These are phyloP conservation scores for Blastomyces gilchristii DNA, from an alignment of 2,329 filamentous ascomycete species.

Conservation along the genomic window DNA sequence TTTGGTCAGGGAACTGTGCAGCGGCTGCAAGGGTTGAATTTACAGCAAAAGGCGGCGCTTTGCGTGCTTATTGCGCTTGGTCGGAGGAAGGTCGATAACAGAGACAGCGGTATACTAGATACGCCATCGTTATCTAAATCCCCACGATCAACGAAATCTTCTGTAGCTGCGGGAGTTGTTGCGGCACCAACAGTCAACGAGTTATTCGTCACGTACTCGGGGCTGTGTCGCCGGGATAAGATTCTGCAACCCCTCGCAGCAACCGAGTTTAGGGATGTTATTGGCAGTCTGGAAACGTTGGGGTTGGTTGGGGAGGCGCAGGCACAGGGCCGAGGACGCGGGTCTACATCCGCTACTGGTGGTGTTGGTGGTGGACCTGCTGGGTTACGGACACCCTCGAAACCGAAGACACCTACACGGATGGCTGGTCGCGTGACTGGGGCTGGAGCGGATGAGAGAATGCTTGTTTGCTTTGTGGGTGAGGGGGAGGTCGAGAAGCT, in stretches of 20 bases:
- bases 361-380: neutral
- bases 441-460: conserved; percentile 55
- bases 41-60: conserved; percentile 91
- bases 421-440: neutral
- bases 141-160: conserved; percentile 29
- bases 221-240: conserved; percentile 77
- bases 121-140: conserved; percentile 58
- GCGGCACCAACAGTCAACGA: conserved; percentile 65
- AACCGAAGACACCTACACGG: neutral
- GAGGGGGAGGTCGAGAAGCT: conserved; percentile 67
- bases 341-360: conserved; percentile 28
- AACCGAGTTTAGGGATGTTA: conserved; percentile 89
- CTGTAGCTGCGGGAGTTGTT: conserved; percentile 45
- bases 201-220: conserved; percentile 73
- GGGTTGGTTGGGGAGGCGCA: conserved; percentile 64
- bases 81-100: conserved; percentile 41
- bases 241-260: conserved; percentile 78
- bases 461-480: conserved; percentile 68
- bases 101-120: neutral
- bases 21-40: conserved; percentile 74
- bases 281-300: conserved; percentile 78
- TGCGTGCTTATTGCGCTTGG: conserved; percentile 85
- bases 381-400: conserved; percentile 29
- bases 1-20: conserved; percentile 85
- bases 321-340: conserved; percentile 42